Evolutionary conservation across 2,329 filamentous ascomycete genomes (phyloP), one percentile per base, ranked within the genome.

Genomic region (Ceratocystis alfenasii): DNA sequence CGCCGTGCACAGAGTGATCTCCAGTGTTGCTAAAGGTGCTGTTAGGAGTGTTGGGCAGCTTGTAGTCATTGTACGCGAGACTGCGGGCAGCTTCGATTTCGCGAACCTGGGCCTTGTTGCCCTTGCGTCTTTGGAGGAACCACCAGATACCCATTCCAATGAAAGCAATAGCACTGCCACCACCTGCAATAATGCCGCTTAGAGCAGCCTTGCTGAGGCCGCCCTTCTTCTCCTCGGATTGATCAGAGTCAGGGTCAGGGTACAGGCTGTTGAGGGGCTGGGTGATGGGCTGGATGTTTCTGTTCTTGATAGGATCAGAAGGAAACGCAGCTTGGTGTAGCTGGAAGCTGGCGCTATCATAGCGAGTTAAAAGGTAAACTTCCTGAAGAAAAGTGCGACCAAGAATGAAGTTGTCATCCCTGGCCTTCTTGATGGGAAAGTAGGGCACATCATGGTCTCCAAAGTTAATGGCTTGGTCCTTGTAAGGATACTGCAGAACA

Each of bases 321-420:
- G 83, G 79, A 70, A 83, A 81, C 63, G 71, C 70, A 8, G 83
- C 83, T 70, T 84, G 80, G 65, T 84, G 78, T 28, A 87, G 70
- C 0, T 80, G 81, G 71, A 83, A 85, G 12, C 73, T 72, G 17
- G 73, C 76, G 45, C 77, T 76, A 68, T 85, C 83, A 70, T 83
- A 85, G 69, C 79, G 79, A 30, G 79, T 82, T 41, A 83, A 77
- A 5, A 85, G 73, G 68, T 85, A 85, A 1, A 86, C 81, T 73
- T 90, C 87, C 72, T 90, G 87, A 65, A 90, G 75, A 69, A 90
- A 89, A 0, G 83, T 81, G 44, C 86, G 80, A 6, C 87, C 87
- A 45, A 90, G 79, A 12, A 86, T 81, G 72, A 83, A 81, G 69
- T 83, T 79, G 45, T 79, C 78, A 66, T 81, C 78, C 22, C 78